phyloP scores from a whole-genome alignment of 805 yeast species.

The Pichia paraexigua region DNA sequence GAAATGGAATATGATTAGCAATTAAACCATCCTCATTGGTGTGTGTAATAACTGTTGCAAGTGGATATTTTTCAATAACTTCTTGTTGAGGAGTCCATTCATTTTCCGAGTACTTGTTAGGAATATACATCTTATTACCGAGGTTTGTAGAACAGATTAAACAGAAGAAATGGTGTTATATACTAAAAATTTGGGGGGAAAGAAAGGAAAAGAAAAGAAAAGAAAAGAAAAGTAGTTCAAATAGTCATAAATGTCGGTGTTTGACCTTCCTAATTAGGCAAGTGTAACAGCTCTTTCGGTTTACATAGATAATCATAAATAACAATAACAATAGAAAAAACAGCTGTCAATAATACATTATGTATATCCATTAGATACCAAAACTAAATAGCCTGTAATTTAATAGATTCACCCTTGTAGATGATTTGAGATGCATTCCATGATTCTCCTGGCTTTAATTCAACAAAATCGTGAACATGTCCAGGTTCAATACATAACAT shows the following conservation, averaged over 20 bases:
- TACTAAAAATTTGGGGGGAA: no score
- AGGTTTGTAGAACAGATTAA: no score
- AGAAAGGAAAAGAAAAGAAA: no score
- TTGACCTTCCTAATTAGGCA: not conserved
- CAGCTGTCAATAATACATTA: no score
- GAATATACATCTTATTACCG: conserved; percentile 21
- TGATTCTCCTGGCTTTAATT: conserved; percentile 57
- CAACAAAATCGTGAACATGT: conserved; percentile 60
- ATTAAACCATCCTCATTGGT: conserved; percentile 33
- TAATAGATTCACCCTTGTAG: conserved; percentile 42
- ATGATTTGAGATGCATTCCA: conserved; percentile 69
- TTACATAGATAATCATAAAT: no score
- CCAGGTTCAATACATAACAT: conserved; percentile 98
- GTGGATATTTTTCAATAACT: conserved; percentile 40
- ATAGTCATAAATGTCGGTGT: no score
- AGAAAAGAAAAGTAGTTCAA: no score
- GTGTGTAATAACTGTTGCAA: conserved; percentile 42
- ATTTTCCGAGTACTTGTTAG: conserved; percentile 18
- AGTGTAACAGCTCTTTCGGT: not conserved
- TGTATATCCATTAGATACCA: no score
- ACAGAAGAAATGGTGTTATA: no score
- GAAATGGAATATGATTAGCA: conserved; percentile 54
- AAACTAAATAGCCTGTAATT: conserved; percentile 10
- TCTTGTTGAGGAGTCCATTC: conserved; percentile 33
- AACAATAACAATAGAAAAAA: no score